Conservation (phyloP, 1,284 basidiomycete species). For the Trichosporon coremiiforme region DNA sequence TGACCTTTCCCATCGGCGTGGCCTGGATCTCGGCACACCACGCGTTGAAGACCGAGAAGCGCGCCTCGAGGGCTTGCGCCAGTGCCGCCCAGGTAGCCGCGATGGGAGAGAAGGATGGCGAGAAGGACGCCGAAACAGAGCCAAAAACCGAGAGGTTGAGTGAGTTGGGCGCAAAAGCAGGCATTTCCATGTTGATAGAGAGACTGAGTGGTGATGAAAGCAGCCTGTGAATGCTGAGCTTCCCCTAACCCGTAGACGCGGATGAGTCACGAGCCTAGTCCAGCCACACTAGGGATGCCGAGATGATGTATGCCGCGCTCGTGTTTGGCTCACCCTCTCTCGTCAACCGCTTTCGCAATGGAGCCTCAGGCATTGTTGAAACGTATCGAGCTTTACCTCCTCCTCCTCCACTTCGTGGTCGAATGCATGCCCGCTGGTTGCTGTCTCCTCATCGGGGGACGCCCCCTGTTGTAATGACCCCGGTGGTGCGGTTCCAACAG, state of each 20-base stretch:
- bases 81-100: neutral
- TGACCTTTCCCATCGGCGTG: neutral
- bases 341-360: too few relatives aligned
- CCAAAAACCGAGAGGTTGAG: neutral
- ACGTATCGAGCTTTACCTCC: too few relatives aligned
- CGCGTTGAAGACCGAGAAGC: conserved; percentile 13
- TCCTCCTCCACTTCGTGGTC: too few relatives aligned
- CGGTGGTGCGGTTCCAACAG: neutral
- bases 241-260: neutral
- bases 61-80: neutral
- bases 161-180: conserved; percentile 1
- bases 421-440: neutral
- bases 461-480: neutral
- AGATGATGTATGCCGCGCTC: neutral
- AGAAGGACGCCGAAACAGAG: neutral
- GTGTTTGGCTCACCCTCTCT: too few relatives aligned
- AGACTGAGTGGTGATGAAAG: neutral
- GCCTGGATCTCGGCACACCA: conserved; percentile 8
- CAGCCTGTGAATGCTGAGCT: neutral
- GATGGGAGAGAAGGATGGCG: neutral
- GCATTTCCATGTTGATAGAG: conserved; percentile 4
- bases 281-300: neutral
- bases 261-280: neutral
- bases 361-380: too few relatives aligned
- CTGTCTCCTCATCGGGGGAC: neutral